These are phyloP conservation scores for Peronospora destructor DNA, from an alignment of 352 stramenopile species.

Conservation along the genomic window DNA sequence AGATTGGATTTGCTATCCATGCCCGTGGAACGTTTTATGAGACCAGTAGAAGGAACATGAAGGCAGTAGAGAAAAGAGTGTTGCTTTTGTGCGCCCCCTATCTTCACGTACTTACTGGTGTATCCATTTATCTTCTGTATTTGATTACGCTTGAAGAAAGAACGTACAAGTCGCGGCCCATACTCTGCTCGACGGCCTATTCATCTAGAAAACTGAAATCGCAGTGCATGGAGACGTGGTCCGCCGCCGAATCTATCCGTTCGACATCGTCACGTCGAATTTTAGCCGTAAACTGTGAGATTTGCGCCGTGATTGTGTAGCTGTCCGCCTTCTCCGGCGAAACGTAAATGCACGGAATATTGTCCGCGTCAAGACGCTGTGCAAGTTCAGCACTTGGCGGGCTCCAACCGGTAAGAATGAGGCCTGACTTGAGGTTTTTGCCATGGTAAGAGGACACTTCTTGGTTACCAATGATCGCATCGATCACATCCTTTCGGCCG, in stretches of 20 bases:
- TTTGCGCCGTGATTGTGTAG: conserved; percentile 78
- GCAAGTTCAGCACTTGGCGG: conserved; percentile 60
- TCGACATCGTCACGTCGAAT: conserved; percentile 65
- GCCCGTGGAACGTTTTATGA: conserved; percentile 4
- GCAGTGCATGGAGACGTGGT: conserved; percentile 77
- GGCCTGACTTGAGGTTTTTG: conserved; percentile 58
- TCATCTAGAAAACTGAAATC: conserved; percentile 69
- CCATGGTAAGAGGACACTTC: conserved; percentile 57
- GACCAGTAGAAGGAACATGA: conserved; percentile 24
- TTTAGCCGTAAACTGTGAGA: conserved; percentile 80
- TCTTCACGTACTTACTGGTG: background rate
- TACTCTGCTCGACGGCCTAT: conserved; percentile 10
- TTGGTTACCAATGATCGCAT: conserved; percentile 82
- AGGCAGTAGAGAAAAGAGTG: conserved; percentile 18
- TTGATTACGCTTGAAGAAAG: conserved; percentile 3
- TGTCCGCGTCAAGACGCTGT: conserved; percentile 63
- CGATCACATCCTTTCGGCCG: conserved; percentile 74
- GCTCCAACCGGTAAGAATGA: conserved; percentile 83
- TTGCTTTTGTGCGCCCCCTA: conserved; percentile 13
- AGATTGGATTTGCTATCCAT: conserved; percentile 2
- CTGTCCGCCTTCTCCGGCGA: conserved; percentile 77
- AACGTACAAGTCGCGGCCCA: conserved; percentile 8
- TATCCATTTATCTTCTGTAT: conserved; percentile 8
- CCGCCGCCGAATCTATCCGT: conserved; percentile 68
- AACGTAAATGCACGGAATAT: conserved; percentile 86